Evolutionary conservation across 2,329 filamentous ascomycete genomes (phyloP).

Genomic region (Ophiostoma sp.): DNA sequence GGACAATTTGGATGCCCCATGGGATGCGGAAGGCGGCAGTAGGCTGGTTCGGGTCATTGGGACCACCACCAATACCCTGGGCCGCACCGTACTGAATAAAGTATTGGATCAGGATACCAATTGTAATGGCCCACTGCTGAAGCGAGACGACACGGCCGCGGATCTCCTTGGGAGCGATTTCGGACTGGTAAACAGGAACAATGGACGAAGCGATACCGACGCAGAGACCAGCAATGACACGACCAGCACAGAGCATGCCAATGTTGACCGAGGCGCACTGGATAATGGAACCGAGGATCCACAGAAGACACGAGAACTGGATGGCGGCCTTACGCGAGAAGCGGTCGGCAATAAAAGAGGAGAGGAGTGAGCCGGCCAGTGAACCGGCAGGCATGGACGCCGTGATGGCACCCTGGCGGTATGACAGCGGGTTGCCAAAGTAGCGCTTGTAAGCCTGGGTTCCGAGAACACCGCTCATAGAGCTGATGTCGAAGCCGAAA

Average conservation of each 20-base stretch:
- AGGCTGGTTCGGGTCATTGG: conserved; percentile 51
- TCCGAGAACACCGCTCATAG: conserved; percentile 68
- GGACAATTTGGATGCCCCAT: conserved; percentile 62
- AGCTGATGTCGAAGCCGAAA: conserved; percentile 78
- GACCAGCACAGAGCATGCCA: conserved; percentile 69
- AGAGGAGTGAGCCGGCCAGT: conserved; percentile 57
- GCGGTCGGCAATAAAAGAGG: conserved; percentile 53
- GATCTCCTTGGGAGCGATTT: conserved; percentile 60
- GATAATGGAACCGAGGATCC: conserved; percentile 55
- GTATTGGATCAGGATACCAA: conserved; percentile 46
- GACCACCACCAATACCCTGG: conserved; percentile 51
- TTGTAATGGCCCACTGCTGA: conserved; percentile 69
- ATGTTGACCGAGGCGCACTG: conserved; percentile 65
- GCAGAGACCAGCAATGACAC: conserved; percentile 69
- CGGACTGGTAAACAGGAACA: conserved; percentile 69
- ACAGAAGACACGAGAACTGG: conserved; percentile 52
- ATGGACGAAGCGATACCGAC: conserved; percentile 73
- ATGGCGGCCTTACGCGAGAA: conserved; percentile 52
- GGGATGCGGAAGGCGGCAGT: conserved; percentile 60
- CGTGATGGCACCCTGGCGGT: conserved; percentile 68
- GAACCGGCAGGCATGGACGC: conserved; percentile 74
- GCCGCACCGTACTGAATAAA: conserved; percentile 66
- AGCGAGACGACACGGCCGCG: conserved; percentile 62
- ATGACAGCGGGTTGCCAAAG: conserved; percentile 61
- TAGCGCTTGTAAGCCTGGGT: conserved; percentile 70